Conservation (phyloP, 83 land plant species). For the Diphasiastrum complanatum region DNA sequence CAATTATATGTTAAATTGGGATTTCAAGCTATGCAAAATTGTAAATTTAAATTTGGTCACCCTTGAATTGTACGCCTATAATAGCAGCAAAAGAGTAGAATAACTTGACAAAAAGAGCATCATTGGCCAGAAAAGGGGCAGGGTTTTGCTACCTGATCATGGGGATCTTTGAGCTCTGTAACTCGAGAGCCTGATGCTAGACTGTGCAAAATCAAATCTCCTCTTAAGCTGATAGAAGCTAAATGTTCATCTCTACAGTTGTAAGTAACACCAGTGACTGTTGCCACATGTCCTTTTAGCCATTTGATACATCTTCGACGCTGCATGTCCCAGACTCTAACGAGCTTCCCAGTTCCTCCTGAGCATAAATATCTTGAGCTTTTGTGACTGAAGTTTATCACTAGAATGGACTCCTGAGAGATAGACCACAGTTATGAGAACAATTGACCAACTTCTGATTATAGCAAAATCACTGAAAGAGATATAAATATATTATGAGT, state of each 20-base stretch:
- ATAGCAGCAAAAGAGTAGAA: background rate
- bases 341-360: slow-evolving; percentile 11
- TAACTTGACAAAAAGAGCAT: background rate
- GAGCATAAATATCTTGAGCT: slow-evolving; percentile 12
- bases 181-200: background rate
- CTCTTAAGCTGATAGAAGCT: background rate
- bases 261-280: slow-evolving; percentile 6
- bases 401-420: slow-evolving; percentile 5
- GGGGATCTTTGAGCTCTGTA: background rate
- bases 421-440: too few relatives aligned
- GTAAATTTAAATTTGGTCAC: background rate
- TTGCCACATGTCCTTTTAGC: slow-evolving; percentile 10
- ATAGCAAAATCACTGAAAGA: too few relatives aligned
- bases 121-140: background rate
- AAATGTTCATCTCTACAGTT: background rate
- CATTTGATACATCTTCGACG: slow-evolving; percentile 7
- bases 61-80: background rate
- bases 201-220: background rate
- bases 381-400: slow-evolving; percentile 1
- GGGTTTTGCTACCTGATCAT: background rate
- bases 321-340: slow-evolving; percentile 16
- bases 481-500: too few relatives aligned
- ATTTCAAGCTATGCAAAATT: background rate
- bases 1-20: background rate
- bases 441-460: too few relatives aligned